Conservation (phyloP, 108 stramenopile genomes). For the Cyclostephanos invisitatus region DNA sequence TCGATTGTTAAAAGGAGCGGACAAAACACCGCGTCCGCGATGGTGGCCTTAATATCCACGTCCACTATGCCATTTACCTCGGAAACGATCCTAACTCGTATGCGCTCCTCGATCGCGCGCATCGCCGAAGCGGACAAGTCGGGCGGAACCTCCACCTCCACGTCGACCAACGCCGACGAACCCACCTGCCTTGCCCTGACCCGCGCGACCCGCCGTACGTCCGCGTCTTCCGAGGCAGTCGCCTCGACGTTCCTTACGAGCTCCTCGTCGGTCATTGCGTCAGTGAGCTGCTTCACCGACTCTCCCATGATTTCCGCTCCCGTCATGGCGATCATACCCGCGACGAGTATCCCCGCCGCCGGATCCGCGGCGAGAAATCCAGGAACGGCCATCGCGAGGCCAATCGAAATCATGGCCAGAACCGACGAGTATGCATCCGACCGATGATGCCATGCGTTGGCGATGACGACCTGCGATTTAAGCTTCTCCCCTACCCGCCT, state of each 20-base stretch:
- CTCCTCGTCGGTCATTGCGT: conserved; percentile 65
- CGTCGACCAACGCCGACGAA: conserved; percentile 69
- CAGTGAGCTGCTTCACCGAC: conserved; percentile 84
- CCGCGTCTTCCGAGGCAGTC: conserved; percentile 43
- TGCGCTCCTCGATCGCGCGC: conserved; percentile 69
- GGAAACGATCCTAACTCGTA: conserved; percentile 43
- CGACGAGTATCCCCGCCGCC: conserved; percentile 91
- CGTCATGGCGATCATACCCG: conserved; percentile 93
- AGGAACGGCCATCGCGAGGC: conserved; percentile 75
- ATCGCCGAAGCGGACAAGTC: conserved; percentile 65
- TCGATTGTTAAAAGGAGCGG: conserved; percentile 51
- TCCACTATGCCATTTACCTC: conserved; percentile 44
- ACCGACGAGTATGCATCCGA: conserved; percentile 94
- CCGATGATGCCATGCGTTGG: conserved; percentile 99
- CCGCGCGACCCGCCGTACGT: conserved; percentile 55
- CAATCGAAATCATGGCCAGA: conserved; percentile 87
- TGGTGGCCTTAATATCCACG: conserved; percentile 51
- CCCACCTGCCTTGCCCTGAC: conserved; percentile 80
- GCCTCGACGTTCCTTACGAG: conserved; percentile 47
- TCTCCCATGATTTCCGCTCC: conserved; percentile 88
- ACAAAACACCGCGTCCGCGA: conserved; percentile 51
- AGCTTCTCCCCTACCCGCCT: conserved; percentile 76
- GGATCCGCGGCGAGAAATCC: conserved; percentile 84
- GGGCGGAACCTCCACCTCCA: conserved; percentile 48
- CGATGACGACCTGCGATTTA: conserved; percentile 92